These are phyloP conservation scores for Apiospora rasikravindrae DNA, from an alignment of 2,329 filamentous ascomycete genomes.

Conservation along the genomic window DNA sequence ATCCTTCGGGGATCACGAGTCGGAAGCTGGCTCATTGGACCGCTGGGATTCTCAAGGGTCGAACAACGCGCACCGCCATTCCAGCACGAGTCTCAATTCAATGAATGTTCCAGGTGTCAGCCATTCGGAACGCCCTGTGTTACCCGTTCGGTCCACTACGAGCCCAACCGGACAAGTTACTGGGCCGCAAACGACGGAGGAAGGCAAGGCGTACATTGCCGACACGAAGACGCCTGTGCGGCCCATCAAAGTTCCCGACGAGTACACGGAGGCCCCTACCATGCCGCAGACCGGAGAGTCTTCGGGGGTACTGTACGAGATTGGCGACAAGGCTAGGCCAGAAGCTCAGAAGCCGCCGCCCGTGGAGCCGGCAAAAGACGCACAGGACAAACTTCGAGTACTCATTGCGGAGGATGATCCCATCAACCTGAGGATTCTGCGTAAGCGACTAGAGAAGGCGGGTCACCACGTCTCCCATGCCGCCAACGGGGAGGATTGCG, in stretches of 20 bases:
- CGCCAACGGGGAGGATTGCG: conserved; percentile 85
- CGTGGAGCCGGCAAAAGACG: conserved; percentile 28
- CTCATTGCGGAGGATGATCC: conserved; percentile 89
- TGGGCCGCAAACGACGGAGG: conserved; percentile 32
- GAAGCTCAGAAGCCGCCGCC: not conserved
- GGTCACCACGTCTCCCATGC: conserved; percentile 76
- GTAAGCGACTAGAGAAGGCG: conserved; percentile 77
- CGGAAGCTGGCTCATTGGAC: conserved; percentile 24
- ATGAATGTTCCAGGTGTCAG: conserved; percentile 20
- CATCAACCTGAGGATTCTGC: conserved; percentile 81
- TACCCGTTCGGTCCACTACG: conserved; percentile 14
- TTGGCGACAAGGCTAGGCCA: not conserved
- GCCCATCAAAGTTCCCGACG: conserved; percentile 55
- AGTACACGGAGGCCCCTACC: conserved; percentile 44
- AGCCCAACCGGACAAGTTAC: conserved; percentile 20
- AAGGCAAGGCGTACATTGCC: conserved; percentile 45
- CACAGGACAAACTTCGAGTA: conserved; percentile 58
- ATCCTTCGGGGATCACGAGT: conserved; percentile 44
- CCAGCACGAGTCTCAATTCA: conserved; percentile 25
- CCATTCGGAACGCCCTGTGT: not conserved
- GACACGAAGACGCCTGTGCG: conserved; percentile 53
- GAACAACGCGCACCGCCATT: not conserved
- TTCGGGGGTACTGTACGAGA: conserved; percentile 47
- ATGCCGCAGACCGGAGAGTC: conserved; percentile 37
- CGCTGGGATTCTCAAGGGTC: conserved; percentile 30